Percentiles rank a stretch among this genome's conserved stretches.
These are phyloP conservation scores for Trichothecium roseum DNA, from an alignment of 2,329 filamentous ascomycete species.

Conservation along the genomic window DNA sequence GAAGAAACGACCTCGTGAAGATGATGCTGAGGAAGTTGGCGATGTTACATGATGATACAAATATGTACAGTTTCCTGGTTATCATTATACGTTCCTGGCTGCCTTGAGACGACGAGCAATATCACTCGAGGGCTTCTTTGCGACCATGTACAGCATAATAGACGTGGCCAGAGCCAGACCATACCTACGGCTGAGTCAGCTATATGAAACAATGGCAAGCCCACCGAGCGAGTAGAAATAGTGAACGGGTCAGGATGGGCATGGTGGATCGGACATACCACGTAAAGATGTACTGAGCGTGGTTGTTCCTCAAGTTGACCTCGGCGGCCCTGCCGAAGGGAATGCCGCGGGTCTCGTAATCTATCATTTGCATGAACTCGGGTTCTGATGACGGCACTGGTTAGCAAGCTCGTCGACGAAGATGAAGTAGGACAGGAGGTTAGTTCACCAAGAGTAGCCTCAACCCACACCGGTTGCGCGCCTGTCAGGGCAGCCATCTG, in stretches of 20 bases:
- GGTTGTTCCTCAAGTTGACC: slow-evolving; percentile 91
- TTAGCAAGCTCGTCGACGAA: background rate
- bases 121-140: slow-evolving; percentile 74
- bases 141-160: slow-evolving; percentile 93
- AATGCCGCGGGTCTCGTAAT: slow-evolving; percentile 69
- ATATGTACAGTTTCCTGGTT: slow-evolving; percentile 4
- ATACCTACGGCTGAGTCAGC: slow-evolving; percentile 51
- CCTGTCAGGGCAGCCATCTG: slow-evolving; percentile 81
- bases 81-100: slow-evolving; percentile 59
- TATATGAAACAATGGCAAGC: too few species aligned
- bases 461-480: slow-evolving; percentile 86
- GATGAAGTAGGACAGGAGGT: slow-evolving; percentile 12
- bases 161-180: slow-evolving; percentile 74
- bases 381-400: slow-evolving; percentile 47
- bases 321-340: slow-evolving; percentile 82
- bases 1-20: slow-evolving; percentile 16
- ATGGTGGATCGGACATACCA: slow-evolving; percentile 52
- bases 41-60: slow-evolving; percentile 21
- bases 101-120: slow-evolving; percentile 64
- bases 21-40: slow-evolving; percentile 22
- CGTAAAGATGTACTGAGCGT: slow-evolving; percentile 97
- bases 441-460: slow-evolving; percentile 94
- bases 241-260: background rate
- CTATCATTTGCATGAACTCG: slow-evolving; percentile 65
- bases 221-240: too few species aligned